Percentiles rank a stretch among this genome's conserved stretches.
These are phyloP conservation scores for Pseudogymnoascus sp. DNA, from an alignment of 2,329 filamentous ascomycete species.

Conservation along the genomic window DNA sequence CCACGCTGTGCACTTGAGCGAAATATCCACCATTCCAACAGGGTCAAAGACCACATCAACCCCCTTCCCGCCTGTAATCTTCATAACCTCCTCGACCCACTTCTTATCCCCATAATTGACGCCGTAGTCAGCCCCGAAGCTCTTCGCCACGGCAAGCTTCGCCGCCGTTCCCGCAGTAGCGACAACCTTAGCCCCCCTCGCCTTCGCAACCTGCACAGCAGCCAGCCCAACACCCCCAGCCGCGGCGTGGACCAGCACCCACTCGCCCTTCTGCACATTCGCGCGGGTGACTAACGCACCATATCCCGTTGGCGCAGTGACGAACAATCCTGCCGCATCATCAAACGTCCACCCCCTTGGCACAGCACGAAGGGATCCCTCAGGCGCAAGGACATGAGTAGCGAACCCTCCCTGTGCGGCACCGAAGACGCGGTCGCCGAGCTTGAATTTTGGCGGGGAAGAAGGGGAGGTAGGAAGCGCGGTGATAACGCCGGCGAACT, in stretches of 20 bases:
- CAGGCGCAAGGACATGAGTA: constrained; percentile 59
- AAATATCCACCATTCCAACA: constrained; percentile 79
- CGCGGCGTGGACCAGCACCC: constrained; percentile 83
- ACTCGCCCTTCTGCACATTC: constrained; percentile 68
- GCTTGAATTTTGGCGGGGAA: constrained; percentile 53
- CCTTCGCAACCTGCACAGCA: constrained; percentile 90
- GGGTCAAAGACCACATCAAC: constrained; percentile 96
- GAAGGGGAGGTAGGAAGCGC: constrained; percentile 45
- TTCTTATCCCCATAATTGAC: constrained; percentile 63
- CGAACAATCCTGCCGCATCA: constrained; percentile 81
- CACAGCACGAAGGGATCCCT: constrained; percentile 61
- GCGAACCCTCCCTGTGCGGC: constrained; percentile 80
- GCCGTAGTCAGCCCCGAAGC: constrained; percentile 77
- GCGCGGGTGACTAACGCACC: constrained; percentile 73
- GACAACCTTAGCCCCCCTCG: constrained; percentile 82
- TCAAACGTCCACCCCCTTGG: constrained; percentile 74
- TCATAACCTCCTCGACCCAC: constrained; percentile 64
- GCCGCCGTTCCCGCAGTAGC: constrained; percentile 75
- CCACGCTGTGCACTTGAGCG: constrained; percentile 88
- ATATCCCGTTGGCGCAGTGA: constrained; percentile 87
- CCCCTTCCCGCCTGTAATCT: constrained; percentile 56
- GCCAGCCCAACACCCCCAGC: constrained; percentile 87
- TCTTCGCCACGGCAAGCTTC: constrained; percentile 70
- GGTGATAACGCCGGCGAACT: constrained; percentile 75
- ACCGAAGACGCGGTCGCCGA: constrained; percentile 79